Conservation (phyloP, 345 rosid species). For the Pseudoturritis turrita region DNA sequence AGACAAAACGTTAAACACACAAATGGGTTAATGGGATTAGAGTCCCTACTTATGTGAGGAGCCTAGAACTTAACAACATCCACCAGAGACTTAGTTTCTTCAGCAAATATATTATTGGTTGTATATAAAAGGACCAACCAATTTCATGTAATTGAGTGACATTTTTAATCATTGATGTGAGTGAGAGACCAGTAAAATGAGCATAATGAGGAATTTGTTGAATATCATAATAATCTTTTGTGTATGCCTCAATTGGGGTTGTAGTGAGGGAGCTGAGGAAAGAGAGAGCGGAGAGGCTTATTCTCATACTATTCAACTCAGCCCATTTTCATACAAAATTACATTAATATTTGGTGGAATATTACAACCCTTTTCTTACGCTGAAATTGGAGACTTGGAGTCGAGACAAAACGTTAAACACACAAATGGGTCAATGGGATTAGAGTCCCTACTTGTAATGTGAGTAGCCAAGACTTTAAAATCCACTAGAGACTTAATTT, state of each 20-base stretch:
- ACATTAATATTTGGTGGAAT: too few species aligned
- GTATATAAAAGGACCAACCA: conserved; percentile 2
- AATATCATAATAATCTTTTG: conserved; percentile 10
- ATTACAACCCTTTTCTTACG: too few species aligned
- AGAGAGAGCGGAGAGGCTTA: too few species aligned
- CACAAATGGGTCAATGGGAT: too few species aligned
- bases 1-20: too few species aligned
- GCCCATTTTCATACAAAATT: too few species aligned
- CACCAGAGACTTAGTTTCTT: background rate
- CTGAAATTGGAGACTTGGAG: too few species aligned
- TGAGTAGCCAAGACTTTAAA: too few species aligned
- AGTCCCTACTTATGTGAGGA: background rate
- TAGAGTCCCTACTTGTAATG: too few species aligned
- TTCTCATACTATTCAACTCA: conserved; percentile 29
- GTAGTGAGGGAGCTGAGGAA: conserved; percentile 22
- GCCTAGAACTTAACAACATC: background rate
- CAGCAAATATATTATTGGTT: background rate
- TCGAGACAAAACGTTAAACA: too few species aligned
- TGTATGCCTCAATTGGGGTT: conserved; percentile 3
- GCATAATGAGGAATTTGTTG: background rate
- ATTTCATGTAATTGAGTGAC: background rate
- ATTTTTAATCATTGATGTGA: background rate
- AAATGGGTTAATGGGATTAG: too few species aligned
- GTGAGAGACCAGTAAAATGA: background rate
- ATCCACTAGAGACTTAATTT: too few species aligned